Evolutionary conservation across 768 basidiomycete genomes (phyloP).

Genomic region (Russula sp.): DNA sequence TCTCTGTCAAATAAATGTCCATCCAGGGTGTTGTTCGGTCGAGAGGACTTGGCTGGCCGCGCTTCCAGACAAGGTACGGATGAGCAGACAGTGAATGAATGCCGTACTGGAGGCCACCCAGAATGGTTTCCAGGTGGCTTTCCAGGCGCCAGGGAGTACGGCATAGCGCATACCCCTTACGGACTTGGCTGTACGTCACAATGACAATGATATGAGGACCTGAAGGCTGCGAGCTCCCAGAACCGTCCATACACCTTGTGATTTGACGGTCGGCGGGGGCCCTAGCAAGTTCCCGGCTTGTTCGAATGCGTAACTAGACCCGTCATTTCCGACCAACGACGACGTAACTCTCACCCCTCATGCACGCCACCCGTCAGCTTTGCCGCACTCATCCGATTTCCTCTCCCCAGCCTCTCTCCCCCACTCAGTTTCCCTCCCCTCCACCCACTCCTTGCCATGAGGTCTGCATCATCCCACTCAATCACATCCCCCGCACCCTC

Average conservation of each 20-base stretch:
- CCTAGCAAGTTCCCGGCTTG: slow-evolving; percentile 22
- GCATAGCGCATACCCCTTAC: slow-evolving; percentile 16
- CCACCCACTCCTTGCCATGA: background rate
- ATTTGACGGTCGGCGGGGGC: background rate
- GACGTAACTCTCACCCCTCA: slow-evolving; percentile 25
- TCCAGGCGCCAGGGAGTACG: slow-evolving; percentile 13
- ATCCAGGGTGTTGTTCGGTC: background rate
- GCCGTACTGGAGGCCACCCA: slow-evolving; percentile 7
- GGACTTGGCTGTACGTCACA: slow-evolving; percentile 22
- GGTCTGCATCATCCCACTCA: background rate
- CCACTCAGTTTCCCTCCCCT: background rate
- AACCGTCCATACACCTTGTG: slow-evolving; percentile 3
- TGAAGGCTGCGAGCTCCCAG: slow-evolving; percentile 16
- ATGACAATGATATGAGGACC: slow-evolving; percentile 14
- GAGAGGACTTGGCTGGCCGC: background rate
- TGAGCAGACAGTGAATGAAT: background rate
- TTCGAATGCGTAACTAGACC: slow-evolving; percentile 26
- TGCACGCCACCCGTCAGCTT: slow-evolving; percentile 20
- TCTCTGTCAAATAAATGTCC: slow-evolving; percentile 13
- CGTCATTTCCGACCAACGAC: slow-evolving; percentile 16
- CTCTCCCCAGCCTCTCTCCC: slow-evolving; percentile 8
- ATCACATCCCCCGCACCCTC: background rate
- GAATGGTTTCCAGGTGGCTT: slow-evolving; percentile 11
- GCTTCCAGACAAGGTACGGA: slow-evolving; percentile 6
- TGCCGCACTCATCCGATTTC: slow-evolving; percentile 23